These are phyloP conservation scores for Metschnikowia shivogae DNA, from an alignment of 805 yeast species.

Conservation along the genomic window DNA sequence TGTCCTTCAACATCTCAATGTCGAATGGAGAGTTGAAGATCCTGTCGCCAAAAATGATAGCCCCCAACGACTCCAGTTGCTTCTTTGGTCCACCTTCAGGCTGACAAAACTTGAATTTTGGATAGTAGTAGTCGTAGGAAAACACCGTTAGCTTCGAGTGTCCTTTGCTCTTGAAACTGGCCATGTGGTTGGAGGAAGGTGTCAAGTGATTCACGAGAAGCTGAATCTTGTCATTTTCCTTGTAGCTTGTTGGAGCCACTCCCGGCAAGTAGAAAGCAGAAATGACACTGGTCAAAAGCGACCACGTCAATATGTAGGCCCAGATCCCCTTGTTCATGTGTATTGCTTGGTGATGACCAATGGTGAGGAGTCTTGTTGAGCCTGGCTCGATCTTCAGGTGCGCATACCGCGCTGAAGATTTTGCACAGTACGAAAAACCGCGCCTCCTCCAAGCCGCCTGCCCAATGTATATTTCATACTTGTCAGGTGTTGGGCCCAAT, in stretches of 20 bases:
- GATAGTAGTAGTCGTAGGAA: constrained; percentile 80
- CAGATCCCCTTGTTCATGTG: constrained; percentile 15
- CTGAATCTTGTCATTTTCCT: constrained; percentile 66
- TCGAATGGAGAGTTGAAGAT: constrained; percentile 89
- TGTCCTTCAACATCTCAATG: constrained; percentile 70
- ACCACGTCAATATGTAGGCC: constrained; percentile 15
- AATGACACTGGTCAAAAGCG: constrained; percentile 17
- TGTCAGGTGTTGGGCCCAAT: no score
- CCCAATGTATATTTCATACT: no score
- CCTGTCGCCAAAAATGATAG: constrained; percentile 92
- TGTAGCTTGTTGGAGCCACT: constrained; percentile 89
- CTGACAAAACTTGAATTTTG: constrained; percentile 75
- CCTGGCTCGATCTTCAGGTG: neutral
- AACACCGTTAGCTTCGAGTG: constrained; percentile 55
- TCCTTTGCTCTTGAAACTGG: constrained; percentile 24
- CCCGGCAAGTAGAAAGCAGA: constrained; percentile 88
- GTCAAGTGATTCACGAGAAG: constrained; percentile 87
- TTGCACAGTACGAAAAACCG: neutral
- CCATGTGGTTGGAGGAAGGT: constrained; percentile 53
- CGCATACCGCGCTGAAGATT: neutral
- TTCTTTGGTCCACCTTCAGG: constrained; percentile 65
- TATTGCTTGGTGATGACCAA: neutral
- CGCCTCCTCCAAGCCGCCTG: neutral
- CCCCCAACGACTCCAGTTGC: constrained; percentile 87
- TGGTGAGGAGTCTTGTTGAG: neutral